phyloP scores from a whole-genome alignment of 306 rosid genomes.

The Delonix regia region DNA sequence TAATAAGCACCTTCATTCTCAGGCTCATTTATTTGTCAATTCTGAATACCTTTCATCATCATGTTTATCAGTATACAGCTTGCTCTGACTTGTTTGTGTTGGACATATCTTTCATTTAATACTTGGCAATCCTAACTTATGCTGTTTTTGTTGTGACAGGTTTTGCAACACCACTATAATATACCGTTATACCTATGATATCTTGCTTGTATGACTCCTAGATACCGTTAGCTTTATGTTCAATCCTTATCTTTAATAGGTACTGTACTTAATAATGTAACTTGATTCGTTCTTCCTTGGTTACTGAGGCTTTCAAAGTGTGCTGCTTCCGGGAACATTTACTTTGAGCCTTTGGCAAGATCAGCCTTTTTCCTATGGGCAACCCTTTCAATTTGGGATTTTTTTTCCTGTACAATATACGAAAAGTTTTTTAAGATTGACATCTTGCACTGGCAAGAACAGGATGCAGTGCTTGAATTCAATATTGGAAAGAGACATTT shows the following conservation, averaged over 20 bases:
- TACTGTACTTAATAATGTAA: slow-evolving; percentile 43
- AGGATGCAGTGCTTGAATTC: neutral
- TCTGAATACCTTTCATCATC: neutral
- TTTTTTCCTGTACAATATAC: slow-evolving; percentile 30
- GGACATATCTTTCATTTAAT: neutral
- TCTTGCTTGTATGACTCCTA: slow-evolving; percentile 36
- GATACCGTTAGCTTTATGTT: slow-evolving; percentile 45
- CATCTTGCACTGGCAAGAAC: neutral
- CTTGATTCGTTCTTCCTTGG: slow-evolving; percentile 26
- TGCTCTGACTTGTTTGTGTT: slow-evolving; percentile 23
- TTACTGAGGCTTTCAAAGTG: slow-evolving; percentile 21
- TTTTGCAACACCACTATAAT: slow-evolving; percentile 87
- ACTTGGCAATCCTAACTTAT: slow-evolving; percentile 29
- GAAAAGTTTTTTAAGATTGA: neutral
- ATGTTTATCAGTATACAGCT: neutral
- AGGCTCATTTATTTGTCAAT: neutral
- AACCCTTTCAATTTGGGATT: slow-evolving; percentile 37
- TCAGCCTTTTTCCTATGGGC: neutral
- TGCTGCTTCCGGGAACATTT: slow-evolving; percentile 16
- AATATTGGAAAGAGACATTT: neutral
- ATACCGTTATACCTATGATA: slow-evolving; percentile 20
- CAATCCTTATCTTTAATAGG: slow-evolving; percentile 33
- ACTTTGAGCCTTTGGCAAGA: slow-evolving; percentile 11
- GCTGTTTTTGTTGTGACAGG: slow-evolving; percentile 52
- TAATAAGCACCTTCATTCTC: neutral